phyloP scores from a whole-genome alignment of 768 basidiomycete species.

The Lyophyllum shimeji region DNA sequence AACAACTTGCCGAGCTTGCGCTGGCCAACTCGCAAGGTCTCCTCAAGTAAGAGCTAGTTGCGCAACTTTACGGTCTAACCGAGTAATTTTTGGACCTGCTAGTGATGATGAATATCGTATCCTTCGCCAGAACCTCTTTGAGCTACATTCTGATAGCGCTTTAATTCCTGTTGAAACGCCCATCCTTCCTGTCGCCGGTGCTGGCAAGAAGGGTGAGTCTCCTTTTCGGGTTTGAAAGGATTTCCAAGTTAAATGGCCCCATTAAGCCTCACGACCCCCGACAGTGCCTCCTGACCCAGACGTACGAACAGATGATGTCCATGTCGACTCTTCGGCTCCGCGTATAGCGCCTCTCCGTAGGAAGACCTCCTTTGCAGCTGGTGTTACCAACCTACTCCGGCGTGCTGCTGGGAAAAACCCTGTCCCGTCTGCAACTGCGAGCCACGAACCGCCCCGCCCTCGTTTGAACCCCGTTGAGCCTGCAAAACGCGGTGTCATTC shows the following conservation, averaged over 20 bases:
- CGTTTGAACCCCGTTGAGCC: not conserved
- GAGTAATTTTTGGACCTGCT: not conserved
- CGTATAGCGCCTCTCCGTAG: conserved; percentile 19
- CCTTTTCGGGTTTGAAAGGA: not conserved
- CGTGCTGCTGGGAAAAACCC: conserved; percentile 33
- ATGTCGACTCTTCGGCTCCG: conserved; percentile 4
- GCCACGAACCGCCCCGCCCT: conserved; percentile 1
- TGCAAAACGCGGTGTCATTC: conserved; percentile 28
- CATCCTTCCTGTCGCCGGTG: conserved; percentile 25
- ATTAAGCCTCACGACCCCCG: conserved; percentile 1
- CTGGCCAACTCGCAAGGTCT: conserved; percentile 64
- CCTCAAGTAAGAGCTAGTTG: conserved; percentile 47
- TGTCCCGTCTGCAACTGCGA: not conserved
- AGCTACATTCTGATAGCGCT: conserved; percentile 45
- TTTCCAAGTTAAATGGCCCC: not conserved
- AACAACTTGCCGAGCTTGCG: conserved; percentile 68
- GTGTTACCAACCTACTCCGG: conserved; percentile 36
- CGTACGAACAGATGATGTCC: conserved; percentile 9
- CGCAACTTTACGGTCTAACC: not conserved
- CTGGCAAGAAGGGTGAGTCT: conserved; percentile 15
- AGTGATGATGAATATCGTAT: conserved; percentile 78
- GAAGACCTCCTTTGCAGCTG: conserved; percentile 26
- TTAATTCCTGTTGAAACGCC: conserved; percentile 29
- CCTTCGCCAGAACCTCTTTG: conserved; percentile 66
- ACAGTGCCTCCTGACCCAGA: not conserved